These are phyloP conservation scores for Phytophthora uliginosa DNA, from an alignment of 352 stramenopile species.

Conservation along the genomic window DNA sequence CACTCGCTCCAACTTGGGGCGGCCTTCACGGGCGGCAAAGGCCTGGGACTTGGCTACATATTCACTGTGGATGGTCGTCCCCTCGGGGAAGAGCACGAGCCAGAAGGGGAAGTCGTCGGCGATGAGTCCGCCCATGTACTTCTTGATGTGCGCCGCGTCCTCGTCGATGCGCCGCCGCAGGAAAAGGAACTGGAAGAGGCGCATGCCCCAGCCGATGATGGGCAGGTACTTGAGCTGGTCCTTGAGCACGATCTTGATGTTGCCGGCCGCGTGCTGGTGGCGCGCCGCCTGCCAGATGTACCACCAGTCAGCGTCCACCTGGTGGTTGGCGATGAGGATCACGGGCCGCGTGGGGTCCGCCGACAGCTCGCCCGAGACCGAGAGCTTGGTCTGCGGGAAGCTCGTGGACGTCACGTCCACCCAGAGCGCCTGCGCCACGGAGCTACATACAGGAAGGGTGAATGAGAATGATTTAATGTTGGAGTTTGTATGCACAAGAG, in stretches of 20 bases:
- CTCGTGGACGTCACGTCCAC: constrained; percentile 89
- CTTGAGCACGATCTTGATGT: constrained; percentile 95
- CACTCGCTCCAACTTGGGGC: constrained; percentile 93
- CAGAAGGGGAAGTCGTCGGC: constrained; percentile 89
- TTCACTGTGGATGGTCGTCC: constrained; percentile 92
- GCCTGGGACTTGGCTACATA: constrained; percentile 91
- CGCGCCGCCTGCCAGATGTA: constrained; percentile 92
- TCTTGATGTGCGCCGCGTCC: constrained; percentile 75
- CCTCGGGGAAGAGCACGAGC: constrained; percentile 93
- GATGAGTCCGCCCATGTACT: constrained; percentile 85
- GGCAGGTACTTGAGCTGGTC: constrained; percentile 92
- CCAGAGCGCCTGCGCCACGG: constrained; percentile 79
- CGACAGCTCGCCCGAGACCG: constrained; percentile 87
- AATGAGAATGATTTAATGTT: constrained; percentile 4
- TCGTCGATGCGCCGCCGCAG: constrained; percentile 85
- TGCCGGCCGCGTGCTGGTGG: constrained; percentile 64
- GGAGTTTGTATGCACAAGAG: constrained; percentile 12
- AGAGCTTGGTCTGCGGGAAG: constrained; percentile 87
- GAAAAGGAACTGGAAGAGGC: constrained; percentile 93
- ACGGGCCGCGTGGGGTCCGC: constrained; percentile 74
- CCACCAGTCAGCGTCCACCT: constrained; percentile 95
- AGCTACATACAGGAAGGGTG: constrained; percentile 38
- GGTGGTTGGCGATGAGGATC: constrained; percentile 94
- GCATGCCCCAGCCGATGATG: constrained; percentile 92
- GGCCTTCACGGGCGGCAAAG: constrained; percentile 75